Percentiles rank a stretch among this genome's conserved stretches.
These are phyloP conservation scores for Bruguiera sexangula DNA, from an alignment of 345 rosid species.

Conservation along the genomic window DNA sequence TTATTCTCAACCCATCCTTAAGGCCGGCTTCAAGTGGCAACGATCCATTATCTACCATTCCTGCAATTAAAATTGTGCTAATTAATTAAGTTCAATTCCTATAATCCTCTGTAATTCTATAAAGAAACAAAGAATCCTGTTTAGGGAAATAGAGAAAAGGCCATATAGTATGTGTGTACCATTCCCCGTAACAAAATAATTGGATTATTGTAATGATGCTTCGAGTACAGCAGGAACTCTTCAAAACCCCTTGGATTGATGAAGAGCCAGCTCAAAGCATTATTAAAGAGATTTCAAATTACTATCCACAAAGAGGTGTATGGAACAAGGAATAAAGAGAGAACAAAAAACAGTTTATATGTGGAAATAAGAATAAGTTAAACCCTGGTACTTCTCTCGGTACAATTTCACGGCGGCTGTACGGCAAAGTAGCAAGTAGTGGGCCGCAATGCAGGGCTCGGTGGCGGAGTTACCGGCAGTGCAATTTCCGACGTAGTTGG, in stretches of 20 bases:
- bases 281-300: constrained; percentile 14
- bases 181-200: constrained; percentile 53
- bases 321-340: neutral
- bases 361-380: neutral
- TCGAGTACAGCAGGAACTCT: constrained; percentile 38
- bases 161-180: constrained; percentile 27
- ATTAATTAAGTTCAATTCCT: neutral
- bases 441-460: constrained; percentile 20
- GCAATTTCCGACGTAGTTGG: constrained; percentile 16
- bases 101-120: neutral
- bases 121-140: too few species aligned
- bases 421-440: constrained; percentile 19
- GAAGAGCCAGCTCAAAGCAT: constrained; percentile 49
- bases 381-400: constrained; percentile 20
- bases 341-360: neutral
- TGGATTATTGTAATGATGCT: constrained; percentile 46
- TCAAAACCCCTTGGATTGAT: constrained; percentile 54
- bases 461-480: constrained; percentile 19
- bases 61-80: constrained; percentile 3
- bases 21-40: constrained; percentile 13
- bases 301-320: neutral
- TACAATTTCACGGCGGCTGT: constrained; percentile 19
- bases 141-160: neutral
- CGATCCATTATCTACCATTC: constrained; percentile 21
- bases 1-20: constrained; percentile 38